Base-by-base conservation (phyloP, 2,329 filamentous ascomycete species). In the Sporothrix brunneoviolacea region DNA sequence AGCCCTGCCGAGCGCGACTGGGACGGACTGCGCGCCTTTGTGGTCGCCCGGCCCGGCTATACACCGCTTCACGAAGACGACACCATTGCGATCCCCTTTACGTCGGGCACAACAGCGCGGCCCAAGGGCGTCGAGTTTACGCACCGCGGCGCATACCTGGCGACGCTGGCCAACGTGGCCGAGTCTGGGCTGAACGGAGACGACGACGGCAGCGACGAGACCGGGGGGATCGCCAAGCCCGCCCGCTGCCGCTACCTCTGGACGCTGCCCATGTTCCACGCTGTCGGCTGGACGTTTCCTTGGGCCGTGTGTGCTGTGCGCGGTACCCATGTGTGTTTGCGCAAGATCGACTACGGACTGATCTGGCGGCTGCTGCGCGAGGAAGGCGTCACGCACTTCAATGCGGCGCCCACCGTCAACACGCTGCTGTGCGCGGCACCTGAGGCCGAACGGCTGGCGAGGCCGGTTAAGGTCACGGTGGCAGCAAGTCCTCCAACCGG, bases 101-200 rank as follows among this genome's bases (percentile, higher is more conserved):
- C 93, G 0, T 93, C 86, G 24, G 91, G 91, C 4, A 97, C 93
- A 1, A 97, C 93, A 0, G 90, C 91, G 1, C 76, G 79, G 27
- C 93, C 93, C 2, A 97, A 98, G 66, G 93, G 93, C 5, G 91
- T 96, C 3, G 83, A 95, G 50, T 96, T 86, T 63, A 96, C 89
- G 2, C 88, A 97, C 65, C 79, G 93, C 41, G 87, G 91, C 4
- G 82, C 82, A 8, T 98, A 97, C 63, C 75, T 98, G 12, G 91
- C 89, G 0, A 76, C 89, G 0, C 62, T 96, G 58, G 91, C 74
- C 10, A 97, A 97, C 64, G 73, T 97, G 1, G 80, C 97, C 52
- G 93, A 98, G 65, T 89, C 87, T 1, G 88, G 88, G 0, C 73
- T 98, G 38, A 95, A 94, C 61, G 38, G 37, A 8, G 45, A 30